Base-by-base conservation (phyloP, 441 rosid genomes). In the Metrosideros polymorpha region DNA sequence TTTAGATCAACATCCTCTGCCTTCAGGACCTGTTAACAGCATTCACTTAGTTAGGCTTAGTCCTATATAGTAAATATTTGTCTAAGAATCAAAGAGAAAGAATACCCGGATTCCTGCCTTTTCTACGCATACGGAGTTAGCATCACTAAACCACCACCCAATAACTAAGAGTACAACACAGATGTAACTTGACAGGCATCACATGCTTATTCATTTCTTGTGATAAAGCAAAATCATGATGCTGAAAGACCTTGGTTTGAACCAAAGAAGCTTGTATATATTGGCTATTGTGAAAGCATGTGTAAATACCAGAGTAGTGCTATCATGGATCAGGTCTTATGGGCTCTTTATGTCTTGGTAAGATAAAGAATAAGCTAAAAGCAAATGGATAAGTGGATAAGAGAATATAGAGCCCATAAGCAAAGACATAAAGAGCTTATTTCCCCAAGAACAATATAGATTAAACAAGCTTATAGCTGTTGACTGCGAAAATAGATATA, bases 1-100 rank as follows among this genome's bases (percentile, higher is more conserved):
- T 93, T 95, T 91, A 96, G 87, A 92, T 96, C 99, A 59, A 98
- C 98, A 91, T 98, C 98, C 66, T 94, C 96, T 9, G 93, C 95
- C 92, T 94, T 95, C 87, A 94, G 90, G 56, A 98, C 95, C 98
- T 96, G 93, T 55, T 32, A 83, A 88, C 49, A 27, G 51, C 85
- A 88, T 24, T 84, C 89, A 49, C 79, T 45, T 29, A 54, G 59
- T 86, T 54, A 86, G 59, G 57, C 84, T 82, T 51, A 18, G 27
- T 29, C n/a, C 57, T 18, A 51, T 6, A 82, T 82, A 30, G 54
- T 12, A 51, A 54, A 82, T 30, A 51, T 24, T 54, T 35, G 77
- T 35, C 77, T 45, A 66, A 66, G 14, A 19, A 9, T 66, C 45
- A 66, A 66, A 45, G 47, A 35, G 45, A 66, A 66, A 32, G 27